phyloP scores from a whole-genome alignment of 1,284 basidiomycete genomes.

The Cerrena zonata region DNA sequence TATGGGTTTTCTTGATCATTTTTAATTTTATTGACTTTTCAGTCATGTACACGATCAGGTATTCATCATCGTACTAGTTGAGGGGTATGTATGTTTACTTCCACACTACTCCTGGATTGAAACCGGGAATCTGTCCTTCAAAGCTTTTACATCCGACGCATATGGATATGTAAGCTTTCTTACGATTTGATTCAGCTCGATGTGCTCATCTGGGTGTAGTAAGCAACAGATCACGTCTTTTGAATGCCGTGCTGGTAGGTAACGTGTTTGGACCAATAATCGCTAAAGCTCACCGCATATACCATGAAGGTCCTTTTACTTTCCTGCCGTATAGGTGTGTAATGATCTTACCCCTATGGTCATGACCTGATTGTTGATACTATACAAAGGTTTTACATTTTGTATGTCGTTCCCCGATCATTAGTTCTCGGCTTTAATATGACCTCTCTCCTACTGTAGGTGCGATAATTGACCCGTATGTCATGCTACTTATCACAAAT shows the following conservation, averaged over 20 bases:
- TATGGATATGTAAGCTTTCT: constrained; percentile 2
- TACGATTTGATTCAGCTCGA: not conserved
- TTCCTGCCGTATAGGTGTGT: not conserved
- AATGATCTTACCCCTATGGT: too few species aligned
- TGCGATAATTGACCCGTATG: not conserved
- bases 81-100: not conserved
- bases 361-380: too few species aligned
- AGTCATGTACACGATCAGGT: not conserved
- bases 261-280: not conserved
- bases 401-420: not conserved
- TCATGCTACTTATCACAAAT: not conserved
- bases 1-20: not conserved
- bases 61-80: not conserved
- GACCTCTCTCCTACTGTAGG: not conserved
- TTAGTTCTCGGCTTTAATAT: not conserved
- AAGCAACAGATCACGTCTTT: not conserved
- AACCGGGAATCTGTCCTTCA: not conserved
- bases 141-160: constrained; percentile 6
- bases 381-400: not conserved
- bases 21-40: not conserved
- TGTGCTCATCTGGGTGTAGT: not conserved
- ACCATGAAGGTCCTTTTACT: not conserved
- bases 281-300: not conserved
- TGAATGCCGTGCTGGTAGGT: not conserved
- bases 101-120: not conserved